Evolutionary conservation across 805 yeast genomes (phyloP).

Genomic region (Hanseniaspora hatyaiensis): DNA sequence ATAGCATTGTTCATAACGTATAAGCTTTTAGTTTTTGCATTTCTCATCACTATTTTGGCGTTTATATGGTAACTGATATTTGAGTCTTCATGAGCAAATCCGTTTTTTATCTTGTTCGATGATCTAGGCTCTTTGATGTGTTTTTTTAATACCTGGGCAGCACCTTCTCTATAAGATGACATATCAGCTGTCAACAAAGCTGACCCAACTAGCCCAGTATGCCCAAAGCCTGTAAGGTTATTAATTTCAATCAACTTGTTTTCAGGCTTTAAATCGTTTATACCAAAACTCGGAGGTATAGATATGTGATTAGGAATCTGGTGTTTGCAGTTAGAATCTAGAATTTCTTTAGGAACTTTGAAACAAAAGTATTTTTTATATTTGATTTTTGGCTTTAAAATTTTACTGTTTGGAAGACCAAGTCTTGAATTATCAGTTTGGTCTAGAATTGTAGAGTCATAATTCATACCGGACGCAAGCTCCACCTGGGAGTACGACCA

Average conservation of each 20-base stretch:
- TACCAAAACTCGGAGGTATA: conserved; percentile 35
- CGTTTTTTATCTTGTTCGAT: conserved; percentile 3
- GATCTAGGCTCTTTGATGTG: conserved; percentile 23
- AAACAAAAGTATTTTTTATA: conserved; percentile 50
- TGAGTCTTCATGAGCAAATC: conserved; percentile 4
- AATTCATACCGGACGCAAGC: conserved; percentile 24
- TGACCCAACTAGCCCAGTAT: conserved; percentile 38
- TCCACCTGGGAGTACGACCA: conserved; percentile 34
- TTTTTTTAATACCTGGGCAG: background rate
- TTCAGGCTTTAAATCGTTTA: conserved; percentile 25
- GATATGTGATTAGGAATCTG: conserved; percentile 27
- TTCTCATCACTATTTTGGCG: conserved; percentile 13
- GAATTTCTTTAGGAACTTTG: conserved; percentile 40
- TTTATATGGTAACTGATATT: conserved; percentile 18
- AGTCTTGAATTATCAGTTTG: conserved; percentile 24
- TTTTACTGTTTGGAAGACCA: conserved; percentile 37
- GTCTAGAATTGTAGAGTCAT: conserved; percentile 33
- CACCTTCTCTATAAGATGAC: conserved; percentile 5
- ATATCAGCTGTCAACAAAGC: conserved; percentile 43
- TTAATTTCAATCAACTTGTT: conserved; percentile 25
- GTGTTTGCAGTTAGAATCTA: conserved; percentile 44
- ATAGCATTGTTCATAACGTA: conserved; percentile 22
- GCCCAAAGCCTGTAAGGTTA: conserved; percentile 45
- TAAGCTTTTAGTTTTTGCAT: conserved; percentile 15
- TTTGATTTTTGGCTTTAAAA: conserved; percentile 36